phyloP scores from a whole-genome alignment of 768 basidiomycete genomes.

The Phaffia tasmanica region DNA sequence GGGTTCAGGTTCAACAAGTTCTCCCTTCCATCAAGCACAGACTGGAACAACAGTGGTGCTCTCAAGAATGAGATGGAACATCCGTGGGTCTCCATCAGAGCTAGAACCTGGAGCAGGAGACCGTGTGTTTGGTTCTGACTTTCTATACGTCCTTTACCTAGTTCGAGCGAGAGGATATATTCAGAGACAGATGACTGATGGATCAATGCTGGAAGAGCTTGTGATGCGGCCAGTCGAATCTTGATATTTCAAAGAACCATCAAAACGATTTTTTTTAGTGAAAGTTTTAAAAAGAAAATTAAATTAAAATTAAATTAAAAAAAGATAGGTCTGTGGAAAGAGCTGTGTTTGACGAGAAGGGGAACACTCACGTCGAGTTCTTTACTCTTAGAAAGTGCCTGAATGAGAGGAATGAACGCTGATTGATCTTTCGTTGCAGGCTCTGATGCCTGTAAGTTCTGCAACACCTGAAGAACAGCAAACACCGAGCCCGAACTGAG shows the following conservation, averaged over 20 bases:
- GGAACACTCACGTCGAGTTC: conserved; percentile 13
- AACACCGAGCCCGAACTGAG: conserved; percentile 13
- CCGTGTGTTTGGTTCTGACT: conserved; percentile 23
- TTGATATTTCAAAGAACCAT: neutral
- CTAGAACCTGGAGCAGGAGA: conserved; percentile 13
- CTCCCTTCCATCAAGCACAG: neutral
- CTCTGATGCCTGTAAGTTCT: conserved; percentile 12
- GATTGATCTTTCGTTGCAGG: conserved; percentile 8
- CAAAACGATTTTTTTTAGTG: neutral
- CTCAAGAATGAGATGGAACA: neutral
- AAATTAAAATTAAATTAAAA: too few relatives aligned
- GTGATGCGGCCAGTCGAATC: conserved; percentile 20
- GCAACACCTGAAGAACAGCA: conserved; percentile 18
- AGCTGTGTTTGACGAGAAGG: neutral
- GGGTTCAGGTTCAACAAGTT: conserved; percentile 3
- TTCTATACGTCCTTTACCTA: neutral
- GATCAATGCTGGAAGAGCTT: conserved; percentile 17
- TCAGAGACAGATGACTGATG: neutral
- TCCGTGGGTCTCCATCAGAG: conserved; percentile 4
- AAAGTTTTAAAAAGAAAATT: neutral
- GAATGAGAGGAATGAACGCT: conserved; percentile 10
- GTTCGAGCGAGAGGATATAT: conserved; percentile 1
- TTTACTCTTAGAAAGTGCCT: conserved; percentile 8
- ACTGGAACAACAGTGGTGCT: neutral
- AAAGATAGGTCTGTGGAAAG: too few relatives aligned